Conservation (phyloP, 2,329 filamentous ascomycete species). For the Dothideomycetes sp. region DNA sequence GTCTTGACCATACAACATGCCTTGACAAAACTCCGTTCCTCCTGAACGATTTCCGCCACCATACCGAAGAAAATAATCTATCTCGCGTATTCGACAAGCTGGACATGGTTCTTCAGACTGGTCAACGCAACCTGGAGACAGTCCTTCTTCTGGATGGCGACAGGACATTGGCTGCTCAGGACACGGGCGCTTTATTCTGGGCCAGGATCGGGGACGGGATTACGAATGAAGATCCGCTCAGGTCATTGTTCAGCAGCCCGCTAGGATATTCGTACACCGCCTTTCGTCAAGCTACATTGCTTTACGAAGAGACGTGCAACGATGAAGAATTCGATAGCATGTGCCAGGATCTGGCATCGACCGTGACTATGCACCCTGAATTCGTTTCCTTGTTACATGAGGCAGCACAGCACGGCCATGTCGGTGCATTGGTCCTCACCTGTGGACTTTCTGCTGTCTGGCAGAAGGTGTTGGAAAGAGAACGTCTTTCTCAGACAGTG, state of each 20-base stretch:
- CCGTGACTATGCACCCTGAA: conserved; percentile 36
- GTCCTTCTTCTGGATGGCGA: conserved; percentile 49
- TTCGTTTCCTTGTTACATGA: conserved; percentile 29
- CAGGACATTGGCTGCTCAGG: conserved; percentile 40
- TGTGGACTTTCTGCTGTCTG: conserved; percentile 44
- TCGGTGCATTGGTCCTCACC: conserved; percentile 42
- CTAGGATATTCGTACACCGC: conserved; percentile 42
- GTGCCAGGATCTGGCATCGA: conserved; percentile 34
- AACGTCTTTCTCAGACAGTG: conserved; percentile 31
- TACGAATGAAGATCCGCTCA: conserved; percentile 39
- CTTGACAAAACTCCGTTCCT: too few relatives aligned
- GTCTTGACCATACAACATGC: conserved; percentile 15
- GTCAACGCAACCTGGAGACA: conserved; percentile 27
- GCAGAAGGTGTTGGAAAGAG: conserved; percentile 40
- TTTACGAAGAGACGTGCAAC: conserved; percentile 38
- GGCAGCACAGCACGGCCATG: conserved; percentile 24
- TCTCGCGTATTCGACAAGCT: too few relatives aligned
- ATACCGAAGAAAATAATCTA: too few relatives aligned
- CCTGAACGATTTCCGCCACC: too few relatives aligned
- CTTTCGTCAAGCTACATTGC: conserved; percentile 43
- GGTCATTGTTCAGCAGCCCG: conserved; percentile 37
- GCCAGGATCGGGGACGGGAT: conserved; percentile 24
- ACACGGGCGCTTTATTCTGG: conserved; percentile 45
- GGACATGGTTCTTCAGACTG: conserved; percentile 9
- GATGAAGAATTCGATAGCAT: conserved; percentile 30